Evolutionary conservation across 306 rosid species (phyloP), one percentile per base, ranked within the genome.

Genomic region (Erythrophleum fordii): DNA sequence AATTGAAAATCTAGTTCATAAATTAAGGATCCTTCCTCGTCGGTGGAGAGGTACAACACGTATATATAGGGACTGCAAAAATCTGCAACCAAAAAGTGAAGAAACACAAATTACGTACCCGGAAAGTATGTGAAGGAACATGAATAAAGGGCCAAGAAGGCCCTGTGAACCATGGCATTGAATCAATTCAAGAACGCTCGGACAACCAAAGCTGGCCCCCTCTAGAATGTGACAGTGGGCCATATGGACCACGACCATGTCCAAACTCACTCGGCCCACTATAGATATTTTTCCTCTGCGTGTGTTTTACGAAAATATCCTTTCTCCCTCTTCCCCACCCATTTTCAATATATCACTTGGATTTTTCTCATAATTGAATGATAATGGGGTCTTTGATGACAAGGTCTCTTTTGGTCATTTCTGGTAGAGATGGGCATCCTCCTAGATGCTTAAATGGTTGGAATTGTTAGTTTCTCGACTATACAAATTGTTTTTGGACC

Each of bases 361-460:
- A 31, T 51, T 72, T 76, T 41, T 68, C 73, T 72, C 58, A 64
- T 6, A 0, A 42, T 29, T 41, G 69, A 58, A 20, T n/a, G 75
- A 53, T 9, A 53, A 73, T 42, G 59, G 34, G 62, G 76, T 35
- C 7, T 59, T n/a, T 25, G 3, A 8, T 48, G 65, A 52, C 51
- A 69, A 68, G 77, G 73, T 23, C 53, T 66, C 8, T 56, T 83
- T 76, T 82, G 78, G 80, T 79, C 73, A 75, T 76, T 70, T 67
- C 46, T 4, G 51, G 17, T 20, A 0, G 72, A 39, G 49, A 67
- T 67, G 72, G 18, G 31, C 49, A 3, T 26, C 20, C 51, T 20
- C 29, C 29, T 34, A 2, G 3, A 10, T 20, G 4, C 42, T 42
- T 20, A 37, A 39, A 41, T 41, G 53, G 35, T 23, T 23, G 31